phyloP scores from a whole-genome alignment of 2,329 filamentous ascomycete genomes.

The Cercospora citrullina region DNA sequence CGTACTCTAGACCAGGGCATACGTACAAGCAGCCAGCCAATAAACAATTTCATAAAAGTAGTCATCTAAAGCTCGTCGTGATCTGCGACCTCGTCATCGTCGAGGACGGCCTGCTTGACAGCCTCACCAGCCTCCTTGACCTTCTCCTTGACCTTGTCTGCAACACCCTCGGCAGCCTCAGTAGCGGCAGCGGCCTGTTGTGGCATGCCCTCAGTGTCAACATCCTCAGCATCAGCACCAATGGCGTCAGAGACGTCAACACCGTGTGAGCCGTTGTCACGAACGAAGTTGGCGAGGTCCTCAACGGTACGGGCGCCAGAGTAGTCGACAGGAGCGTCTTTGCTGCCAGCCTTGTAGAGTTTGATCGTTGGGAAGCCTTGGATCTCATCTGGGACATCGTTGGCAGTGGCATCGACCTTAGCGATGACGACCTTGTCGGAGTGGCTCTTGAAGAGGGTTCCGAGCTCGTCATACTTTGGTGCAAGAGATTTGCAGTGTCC shows the following conservation, averaged over 20 bases:
- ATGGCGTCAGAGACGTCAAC: constrained; percentile 65
- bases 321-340: constrained; percentile 84
- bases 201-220: constrained; percentile 50
- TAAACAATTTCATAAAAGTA: constrained; percentile 1
- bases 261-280: constrained; percentile 91
- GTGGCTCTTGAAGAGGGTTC: constrained; percentile 54
- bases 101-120: constrained; percentile 34
- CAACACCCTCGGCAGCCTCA: constrained; percentile 26
- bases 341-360: constrained; percentile 87
- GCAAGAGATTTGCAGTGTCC: constrained; percentile 70
- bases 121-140: constrained; percentile 43
- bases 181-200: constrained; percentile 49
- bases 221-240: constrained; percentile 43
- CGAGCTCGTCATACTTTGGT: constrained; percentile 68
- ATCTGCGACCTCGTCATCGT: constrained; percentile 41
- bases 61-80: constrained; percentile 75
- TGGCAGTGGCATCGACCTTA: constrained; percentile 94
- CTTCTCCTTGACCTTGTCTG: constrained; percentile 35
- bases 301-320: constrained; percentile 82
- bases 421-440: constrained; percentile 62
- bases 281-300: constrained; percentile 88
- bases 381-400: constrained; percentile 96
- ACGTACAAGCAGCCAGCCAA: constrained; percentile 1
- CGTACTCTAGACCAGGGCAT: constrained; percentile 8
- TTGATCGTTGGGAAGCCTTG: constrained; percentile 99